Evolutionary conservation across 331 rosid genomes (phyloP).

Genomic region (Phaseolus coccineus): DNA sequence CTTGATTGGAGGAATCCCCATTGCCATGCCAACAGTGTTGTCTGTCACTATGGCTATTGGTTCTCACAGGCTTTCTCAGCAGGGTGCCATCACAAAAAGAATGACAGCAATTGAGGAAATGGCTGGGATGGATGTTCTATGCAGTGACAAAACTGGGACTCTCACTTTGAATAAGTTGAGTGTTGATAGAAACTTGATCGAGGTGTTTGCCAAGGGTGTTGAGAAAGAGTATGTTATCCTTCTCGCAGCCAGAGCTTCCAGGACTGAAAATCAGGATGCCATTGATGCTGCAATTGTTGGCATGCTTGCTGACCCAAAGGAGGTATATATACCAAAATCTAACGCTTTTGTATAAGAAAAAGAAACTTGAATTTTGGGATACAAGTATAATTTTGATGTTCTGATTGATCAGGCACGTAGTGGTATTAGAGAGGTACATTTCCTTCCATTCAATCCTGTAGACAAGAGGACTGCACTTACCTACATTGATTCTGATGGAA

Average conservation of each 20-base stretch:
- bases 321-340: slow-evolving; percentile 43
- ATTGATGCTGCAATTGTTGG: slow-evolving; percentile 62
- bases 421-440: slow-evolving; percentile 67
- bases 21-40: slow-evolving; percentile 80
- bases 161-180: slow-evolving; percentile 57
- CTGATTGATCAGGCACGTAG: slow-evolving; percentile 61
- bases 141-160: slow-evolving; percentile 86
- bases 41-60: slow-evolving; percentile 83
- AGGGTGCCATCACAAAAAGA: slow-evolving; percentile 74
- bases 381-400: slow-evolving; percentile 23
- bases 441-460: slow-evolving; percentile 82
- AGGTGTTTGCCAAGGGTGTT: slow-evolving; percentile 52
- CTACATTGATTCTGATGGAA: slow-evolving; percentile 66
- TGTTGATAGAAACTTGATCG: slow-evolving; percentile 56
- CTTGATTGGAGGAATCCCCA: slow-evolving; percentile 77
- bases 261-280: slow-evolving; percentile 61
- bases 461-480: slow-evolving; percentile 81
- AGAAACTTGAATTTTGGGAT: not conserved
- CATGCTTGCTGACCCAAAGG: slow-evolving; percentile 57
- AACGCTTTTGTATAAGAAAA: not conserved
- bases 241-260: slow-evolving; percentile 59
- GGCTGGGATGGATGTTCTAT: slow-evolving; percentile 79
- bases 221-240: slow-evolving; percentile 55
- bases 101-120: slow-evolving; percentile 82
- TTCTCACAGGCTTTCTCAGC: slow-evolving; percentile 73